Percentiles rank a stretch among this genome's conserved stretches.
These are phyloP conservation scores for Epichloe amarillans DNA, from an alignment of 2,329 filamentous ascomycete species.

Conservation along the genomic window DNA sequence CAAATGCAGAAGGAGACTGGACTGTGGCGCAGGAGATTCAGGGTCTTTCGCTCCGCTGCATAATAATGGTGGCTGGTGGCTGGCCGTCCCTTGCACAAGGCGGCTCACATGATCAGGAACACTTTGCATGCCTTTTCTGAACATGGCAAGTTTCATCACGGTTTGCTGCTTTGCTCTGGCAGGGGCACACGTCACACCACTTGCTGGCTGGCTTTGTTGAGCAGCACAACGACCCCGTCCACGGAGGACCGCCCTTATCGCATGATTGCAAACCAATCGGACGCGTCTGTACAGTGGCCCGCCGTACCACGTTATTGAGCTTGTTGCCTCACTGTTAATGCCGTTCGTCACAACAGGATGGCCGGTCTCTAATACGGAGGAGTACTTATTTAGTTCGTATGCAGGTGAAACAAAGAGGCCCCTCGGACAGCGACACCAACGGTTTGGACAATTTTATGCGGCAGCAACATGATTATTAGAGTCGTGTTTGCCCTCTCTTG, in stretches of 20 bases:
- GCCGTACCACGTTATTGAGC: background rate
- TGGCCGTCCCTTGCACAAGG: background rate
- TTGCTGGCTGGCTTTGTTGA: background rate
- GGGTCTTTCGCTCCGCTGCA: background rate
- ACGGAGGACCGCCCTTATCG: background rate
- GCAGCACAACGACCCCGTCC: background rate
- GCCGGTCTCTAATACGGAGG: too few species aligned
- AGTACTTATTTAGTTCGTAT: too few species aligned
- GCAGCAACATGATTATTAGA: too few species aligned
- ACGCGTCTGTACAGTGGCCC: background rate
- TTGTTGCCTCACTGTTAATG: background rate
- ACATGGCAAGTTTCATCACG: background rate
- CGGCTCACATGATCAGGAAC: background rate
- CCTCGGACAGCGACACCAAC: background rate
- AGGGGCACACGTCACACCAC: background rate
- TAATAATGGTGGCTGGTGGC: background rate
- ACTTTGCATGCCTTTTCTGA: background rate
- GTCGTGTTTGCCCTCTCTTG: background rate
- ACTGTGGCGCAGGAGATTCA: constrained; percentile 2
- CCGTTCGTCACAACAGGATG: too few species aligned
- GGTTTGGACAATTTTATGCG: too few species aligned
- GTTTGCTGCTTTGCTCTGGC: background rate
- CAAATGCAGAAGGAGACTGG: background rate
- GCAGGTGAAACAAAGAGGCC: too few species aligned
- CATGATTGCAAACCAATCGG: background rate